phyloP scores from a whole-genome alignment of 495 filamentous ascomycete species.

The Xylaria longipes region DNA sequence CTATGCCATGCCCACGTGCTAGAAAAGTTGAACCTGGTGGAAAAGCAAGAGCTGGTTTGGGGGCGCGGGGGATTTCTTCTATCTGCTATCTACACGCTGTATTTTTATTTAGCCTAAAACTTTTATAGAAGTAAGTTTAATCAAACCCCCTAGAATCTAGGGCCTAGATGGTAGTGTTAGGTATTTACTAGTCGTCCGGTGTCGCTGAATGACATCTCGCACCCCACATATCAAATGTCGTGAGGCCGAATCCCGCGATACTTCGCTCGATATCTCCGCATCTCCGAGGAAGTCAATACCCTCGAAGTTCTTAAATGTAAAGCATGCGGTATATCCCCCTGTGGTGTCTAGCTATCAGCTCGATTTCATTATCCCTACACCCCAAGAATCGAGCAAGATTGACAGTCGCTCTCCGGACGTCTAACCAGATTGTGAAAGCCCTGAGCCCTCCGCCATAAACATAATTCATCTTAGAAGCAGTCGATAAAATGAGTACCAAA shows the following conservation, averaged over 20 bases:
- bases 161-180: too few species aligned
- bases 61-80: neutral
- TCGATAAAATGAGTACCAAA: too few species aligned
- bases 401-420: neutral
- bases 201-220: constrained; percentile 15
- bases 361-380: neutral
- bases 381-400: neutral
- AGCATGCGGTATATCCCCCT: neutral
- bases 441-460: neutral
- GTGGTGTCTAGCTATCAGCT: neutral
- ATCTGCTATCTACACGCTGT: neutral
- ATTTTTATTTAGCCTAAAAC: constrained; percentile 14
- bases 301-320: too few species aligned
- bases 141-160: too few species aligned
- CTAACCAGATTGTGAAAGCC: neutral
- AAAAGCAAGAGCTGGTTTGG: neutral
- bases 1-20: constrained; percentile 21
- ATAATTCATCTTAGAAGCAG: neutral
- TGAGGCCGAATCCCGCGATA: neutral
- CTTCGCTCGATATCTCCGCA: neutral
- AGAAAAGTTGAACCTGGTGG: neutral
- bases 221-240: neutral
- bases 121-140: too few species aligned
- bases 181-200: constrained; percentile 17
- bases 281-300: too few species aligned